Evolutionary conservation across 495 filamentous ascomycete species (phyloP).

Genomic region (Annulohypoxylon moriforme): DNA sequence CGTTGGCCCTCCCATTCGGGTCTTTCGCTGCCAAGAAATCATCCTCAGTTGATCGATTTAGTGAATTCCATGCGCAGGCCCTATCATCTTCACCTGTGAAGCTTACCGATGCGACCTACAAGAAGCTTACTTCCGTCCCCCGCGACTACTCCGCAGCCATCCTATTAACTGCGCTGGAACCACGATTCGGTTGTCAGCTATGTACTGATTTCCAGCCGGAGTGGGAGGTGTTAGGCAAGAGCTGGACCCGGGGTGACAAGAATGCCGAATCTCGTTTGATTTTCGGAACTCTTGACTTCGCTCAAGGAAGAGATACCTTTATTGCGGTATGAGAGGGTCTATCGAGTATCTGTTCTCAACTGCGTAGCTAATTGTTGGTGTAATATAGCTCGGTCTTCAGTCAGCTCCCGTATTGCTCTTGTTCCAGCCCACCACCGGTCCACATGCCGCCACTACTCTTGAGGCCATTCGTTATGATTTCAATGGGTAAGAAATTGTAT

Average conservation of each 20-base stretch:
- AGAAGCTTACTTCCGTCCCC: slow-evolving; percentile 76
- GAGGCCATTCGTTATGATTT: slow-evolving; percentile 90
- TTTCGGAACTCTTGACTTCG: slow-evolving; percentile 90
- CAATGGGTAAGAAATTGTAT: slow-evolving; percentile 69
- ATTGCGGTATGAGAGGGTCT: slow-evolving; percentile 74
- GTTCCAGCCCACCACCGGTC: slow-evolving; percentile 90
- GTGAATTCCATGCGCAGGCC: slow-evolving; percentile 73
- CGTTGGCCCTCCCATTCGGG: slow-evolving; percentile 64
- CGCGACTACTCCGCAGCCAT: slow-evolving; percentile 87
- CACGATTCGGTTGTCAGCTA: slow-evolving; percentile 84
- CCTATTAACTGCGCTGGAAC: slow-evolving; percentile 87
- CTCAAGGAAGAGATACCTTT: slow-evolving; percentile 85
- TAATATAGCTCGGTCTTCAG: slow-evolving; percentile 83
- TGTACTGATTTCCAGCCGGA: slow-evolving; percentile 94
- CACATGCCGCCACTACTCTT: slow-evolving; percentile 74
- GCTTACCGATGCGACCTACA: slow-evolving; percentile 79
- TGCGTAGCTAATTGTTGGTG: slow-evolving; percentile 21
- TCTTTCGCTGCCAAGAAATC: slow-evolving; percentile 67
- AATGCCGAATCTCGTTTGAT: slow-evolving; percentile 75
- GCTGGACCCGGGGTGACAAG: slow-evolving; percentile 87
- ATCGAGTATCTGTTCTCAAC: background rate
- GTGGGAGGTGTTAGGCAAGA: slow-evolving; percentile 87
- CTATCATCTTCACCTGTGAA: slow-evolving; percentile 74
- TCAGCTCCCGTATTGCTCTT: slow-evolving; percentile 90
- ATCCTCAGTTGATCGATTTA: slow-evolving; percentile 66